Percentiles rank a stretch among this genome's conserved stretches.
These are phyloP conservation scores for Pseudozyma pruni DNA, from an alignment of 1,284 basidiomycete genomes.

Conservation along the genomic window DNA sequence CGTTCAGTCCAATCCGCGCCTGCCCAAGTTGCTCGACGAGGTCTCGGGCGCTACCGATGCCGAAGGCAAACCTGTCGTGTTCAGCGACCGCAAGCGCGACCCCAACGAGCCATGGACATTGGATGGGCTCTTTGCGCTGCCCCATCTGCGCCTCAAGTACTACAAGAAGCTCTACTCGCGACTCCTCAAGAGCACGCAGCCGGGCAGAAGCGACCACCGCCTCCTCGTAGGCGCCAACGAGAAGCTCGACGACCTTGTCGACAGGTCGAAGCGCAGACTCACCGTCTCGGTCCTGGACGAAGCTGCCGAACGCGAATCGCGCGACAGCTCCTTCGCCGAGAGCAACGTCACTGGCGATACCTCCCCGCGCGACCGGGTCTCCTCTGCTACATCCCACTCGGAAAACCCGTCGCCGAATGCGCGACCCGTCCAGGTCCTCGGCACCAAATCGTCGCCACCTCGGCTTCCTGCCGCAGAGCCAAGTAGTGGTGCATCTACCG, in stretches of 20 bases:
- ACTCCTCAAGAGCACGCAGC: conserved; percentile 85
- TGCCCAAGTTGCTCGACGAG: conserved; percentile 76
- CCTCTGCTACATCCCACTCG: conserved; percentile 54
- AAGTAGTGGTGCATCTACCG: conserved; percentile 7
- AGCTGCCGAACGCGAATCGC: conserved; percentile 35
- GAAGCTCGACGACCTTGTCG: conserved; percentile 80
- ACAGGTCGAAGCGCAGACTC: conserved; percentile 70
- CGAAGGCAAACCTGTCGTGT: conserved; percentile 46
- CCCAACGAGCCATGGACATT: conserved; percentile 77
- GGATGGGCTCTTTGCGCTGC: conserved; percentile 86
- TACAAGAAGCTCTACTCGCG: conserved; percentile 91
- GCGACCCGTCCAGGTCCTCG: conserved; percentile 19
- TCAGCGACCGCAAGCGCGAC: conserved; percentile 52
- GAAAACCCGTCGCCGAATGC: conserved; percentile 29
- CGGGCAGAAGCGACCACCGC: conserved; percentile 86
- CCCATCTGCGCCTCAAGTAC: conserved; percentile 84
- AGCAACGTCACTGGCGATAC: conserved; percentile 46
- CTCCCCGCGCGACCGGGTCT: conserved; percentile 42
- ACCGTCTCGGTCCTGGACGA: conserved; percentile 51
- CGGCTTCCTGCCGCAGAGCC: conserved; percentile 6
- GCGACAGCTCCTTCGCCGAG: conserved; percentile 50
- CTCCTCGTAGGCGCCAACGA: conserved; percentile 83
- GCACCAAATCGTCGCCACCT: conserved; percentile 14
- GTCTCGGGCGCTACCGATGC: conserved; percentile 72
- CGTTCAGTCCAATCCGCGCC: conserved; percentile 79